Percentiles rank a stretch among this genome's conserved stretches.
Conservation (phyloP, 768 basidiomycete species). For the Tulasnella sp. region DNA sequence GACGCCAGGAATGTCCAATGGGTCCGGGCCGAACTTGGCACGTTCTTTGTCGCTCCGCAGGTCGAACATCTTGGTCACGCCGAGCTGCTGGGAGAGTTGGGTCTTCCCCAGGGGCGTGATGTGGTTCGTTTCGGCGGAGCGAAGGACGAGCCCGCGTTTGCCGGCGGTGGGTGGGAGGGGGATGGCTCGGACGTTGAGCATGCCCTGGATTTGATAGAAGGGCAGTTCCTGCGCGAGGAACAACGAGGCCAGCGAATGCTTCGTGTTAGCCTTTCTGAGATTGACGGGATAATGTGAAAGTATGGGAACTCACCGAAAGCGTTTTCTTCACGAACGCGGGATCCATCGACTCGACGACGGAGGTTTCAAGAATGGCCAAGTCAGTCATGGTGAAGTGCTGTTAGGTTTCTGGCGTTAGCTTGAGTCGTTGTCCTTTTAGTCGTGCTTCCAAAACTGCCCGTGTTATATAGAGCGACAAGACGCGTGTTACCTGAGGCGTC, state of each 20-base stretch:
- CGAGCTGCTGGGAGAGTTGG: slow-evolving; percentile 57
- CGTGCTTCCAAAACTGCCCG: not conserved
- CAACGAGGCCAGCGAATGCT: not conserved
- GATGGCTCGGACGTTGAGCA: slow-evolving; percentile 11
- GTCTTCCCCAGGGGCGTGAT: slow-evolving; percentile 63
- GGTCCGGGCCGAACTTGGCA: slow-evolving; percentile 59
- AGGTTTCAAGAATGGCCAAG: not conserved
- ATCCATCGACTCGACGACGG: not conserved
- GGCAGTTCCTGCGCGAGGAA: not conserved
- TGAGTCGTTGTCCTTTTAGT: not conserved
- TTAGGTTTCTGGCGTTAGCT: not conserved
- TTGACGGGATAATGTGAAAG: no score
- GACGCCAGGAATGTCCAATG: slow-evolving; percentile 70
- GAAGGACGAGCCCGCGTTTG: slow-evolving; percentile 48
- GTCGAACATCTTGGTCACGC: slow-evolving; percentile 72
- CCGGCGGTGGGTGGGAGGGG: slow-evolving; percentile 4
- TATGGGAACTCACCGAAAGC: slow-evolving; percentile 16
- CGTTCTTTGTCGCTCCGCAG: slow-evolving; percentile 81
- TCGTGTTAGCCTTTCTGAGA: no score
- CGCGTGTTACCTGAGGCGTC: not conserved
- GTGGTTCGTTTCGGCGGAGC: slow-evolving; percentile 71
- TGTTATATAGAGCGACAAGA: not conserved
- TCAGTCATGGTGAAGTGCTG: slow-evolving; percentile 10
- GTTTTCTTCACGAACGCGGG: slow-evolving; percentile 2
- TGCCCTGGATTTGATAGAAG: slow-evolving; percentile 18